These are phyloP conservation scores for Lagenaria siceraria DNA, from an alignment of 306 rosid genomes.

Conservation along the genomic window DNA sequence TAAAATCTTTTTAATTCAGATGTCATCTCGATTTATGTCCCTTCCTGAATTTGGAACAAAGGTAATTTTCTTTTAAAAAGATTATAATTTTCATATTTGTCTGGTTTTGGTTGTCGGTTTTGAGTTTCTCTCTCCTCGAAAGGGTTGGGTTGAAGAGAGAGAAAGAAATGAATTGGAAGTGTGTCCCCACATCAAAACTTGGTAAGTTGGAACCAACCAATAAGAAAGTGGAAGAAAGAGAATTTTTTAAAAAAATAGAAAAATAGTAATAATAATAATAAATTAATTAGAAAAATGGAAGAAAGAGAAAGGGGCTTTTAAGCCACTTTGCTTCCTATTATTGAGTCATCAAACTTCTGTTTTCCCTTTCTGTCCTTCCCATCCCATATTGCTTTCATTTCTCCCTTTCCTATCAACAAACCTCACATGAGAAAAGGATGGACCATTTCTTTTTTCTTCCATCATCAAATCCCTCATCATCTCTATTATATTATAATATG, in stretches of 20 bases:
- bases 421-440: slow-evolving; percentile 10
- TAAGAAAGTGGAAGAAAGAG: neutral
- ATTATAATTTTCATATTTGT: neutral
- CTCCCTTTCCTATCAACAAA: neutral
- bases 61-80: no score
- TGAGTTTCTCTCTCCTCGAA: neutral
- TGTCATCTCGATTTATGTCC: no score
- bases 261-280: no score
- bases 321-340: neutral
- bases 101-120: neutral
- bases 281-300: no score
- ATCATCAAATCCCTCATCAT: neutral
- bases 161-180: neutral
- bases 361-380: neutral
- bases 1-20: no score
- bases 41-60: no score
- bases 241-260: no score
- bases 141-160: neutral
- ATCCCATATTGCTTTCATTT: neutral
- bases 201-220: neutral
- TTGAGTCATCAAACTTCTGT: slow-evolving; percentile 1
- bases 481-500: neutral
- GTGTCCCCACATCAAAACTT: neutral
- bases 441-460: neutral
- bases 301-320: neutral